Percentiles rank a stretch among this genome's conserved stretches.
Evolutionary conservation across 345 rosid species (phyloP).

Genomic region (Dovyalis caffra): DNA sequence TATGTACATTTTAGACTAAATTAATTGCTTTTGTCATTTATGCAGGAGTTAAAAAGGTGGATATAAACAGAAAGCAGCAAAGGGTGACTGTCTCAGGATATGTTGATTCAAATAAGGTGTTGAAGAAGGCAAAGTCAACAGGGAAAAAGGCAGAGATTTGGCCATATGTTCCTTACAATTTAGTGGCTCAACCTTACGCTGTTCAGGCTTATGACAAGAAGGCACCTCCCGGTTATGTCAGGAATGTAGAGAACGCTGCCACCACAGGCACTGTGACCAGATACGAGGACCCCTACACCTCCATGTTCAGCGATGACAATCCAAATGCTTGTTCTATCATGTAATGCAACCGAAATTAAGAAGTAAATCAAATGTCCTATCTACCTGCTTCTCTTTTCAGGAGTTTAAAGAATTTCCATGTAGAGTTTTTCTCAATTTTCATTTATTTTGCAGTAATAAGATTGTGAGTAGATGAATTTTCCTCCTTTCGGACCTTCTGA

Average conservation of each 20-base stretch:
- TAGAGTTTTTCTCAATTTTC: not conserved
- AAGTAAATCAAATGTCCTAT: not conserved
- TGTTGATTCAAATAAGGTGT: slow-evolving; percentile 70
- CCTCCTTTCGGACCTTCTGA: not conserved
- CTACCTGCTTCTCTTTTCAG: not conserved
- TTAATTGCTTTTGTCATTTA: not conserved
- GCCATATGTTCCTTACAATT: slow-evolving; percentile 88
- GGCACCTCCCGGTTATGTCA: slow-evolving; percentile 92
- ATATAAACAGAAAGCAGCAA: slow-evolving; percentile 86
- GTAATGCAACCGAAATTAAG: slow-evolving; percentile 26
- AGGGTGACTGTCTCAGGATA: slow-evolving; percentile 86
- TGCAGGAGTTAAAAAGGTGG: slow-evolving; percentile 80
- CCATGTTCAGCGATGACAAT: slow-evolving; percentile 80
- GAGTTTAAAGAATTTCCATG: slow-evolving; percentile 16
- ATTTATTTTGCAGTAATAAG: not conserved
- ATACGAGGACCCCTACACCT: slow-evolving; percentile 58
- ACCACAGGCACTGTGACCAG: slow-evolving; percentile 37
- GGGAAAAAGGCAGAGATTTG: slow-evolving; percentile 95
- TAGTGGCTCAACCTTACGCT: slow-evolving; percentile 84
- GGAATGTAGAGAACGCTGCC: slow-evolving; percentile 55
- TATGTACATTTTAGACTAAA: not conserved
- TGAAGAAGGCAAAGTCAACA: slow-evolving; percentile 83
- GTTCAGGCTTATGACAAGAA: slow-evolving; percentile 84
- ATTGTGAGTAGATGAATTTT: not conserved
- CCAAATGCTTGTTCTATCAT: slow-evolving; percentile 92